phyloP scores from a whole-genome alignment of 1,139 yeast species.

The Candida neerlandica region DNA sequence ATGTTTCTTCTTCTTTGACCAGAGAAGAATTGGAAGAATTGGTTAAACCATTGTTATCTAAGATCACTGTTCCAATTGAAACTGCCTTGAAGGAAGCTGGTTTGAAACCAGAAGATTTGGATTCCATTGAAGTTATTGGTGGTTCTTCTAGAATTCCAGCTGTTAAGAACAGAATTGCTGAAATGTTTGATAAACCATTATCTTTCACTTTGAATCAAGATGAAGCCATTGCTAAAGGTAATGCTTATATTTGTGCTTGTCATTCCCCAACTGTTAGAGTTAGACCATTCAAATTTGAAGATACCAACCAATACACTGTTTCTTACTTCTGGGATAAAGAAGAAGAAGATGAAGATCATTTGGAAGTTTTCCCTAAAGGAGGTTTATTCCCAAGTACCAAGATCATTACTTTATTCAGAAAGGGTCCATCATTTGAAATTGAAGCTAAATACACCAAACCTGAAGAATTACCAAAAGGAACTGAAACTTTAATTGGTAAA shows the following conservation, averaged over 20 bases:
- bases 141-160: conserved; percentile 98
- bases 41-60: conserved; percentile 77
- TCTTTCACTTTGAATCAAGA: conserved; percentile 98
- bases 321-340: conserved; percentile 95
- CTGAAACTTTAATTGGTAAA: conserved; percentile 69
- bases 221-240: conserved; percentile 99
- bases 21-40: conserved; percentile 94
- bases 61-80: conserved; percentile 77
- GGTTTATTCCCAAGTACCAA: conserved; percentile 93
- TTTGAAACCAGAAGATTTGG: conserved; percentile 70
- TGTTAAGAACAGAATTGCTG: conserved; percentile 77
- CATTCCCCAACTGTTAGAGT: conserved; percentile 99
- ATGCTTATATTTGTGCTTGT: conserved; percentile 98
- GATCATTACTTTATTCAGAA: conserved; percentile 91
- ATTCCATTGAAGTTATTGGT: conserved; percentile 93
- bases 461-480: conserved; percentile 70
- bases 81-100: conserved; percentile 82
- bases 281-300: conserved; percentile 98
- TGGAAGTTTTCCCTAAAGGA: conserved; percentile 97
- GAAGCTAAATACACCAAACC: conserved; percentile 85
- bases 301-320: conserved; percentile 87
- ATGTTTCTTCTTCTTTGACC: conserved; percentile 84
- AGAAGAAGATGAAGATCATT: conserved; percentile 86
- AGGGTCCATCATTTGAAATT: conserved; percentile 76
- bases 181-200: conserved; percentile 82